These are phyloP conservation scores for Hyphodiscus sp. DNA, from an alignment of 2,329 filamentous ascomycete species.

Conservation along the genomic window DNA sequence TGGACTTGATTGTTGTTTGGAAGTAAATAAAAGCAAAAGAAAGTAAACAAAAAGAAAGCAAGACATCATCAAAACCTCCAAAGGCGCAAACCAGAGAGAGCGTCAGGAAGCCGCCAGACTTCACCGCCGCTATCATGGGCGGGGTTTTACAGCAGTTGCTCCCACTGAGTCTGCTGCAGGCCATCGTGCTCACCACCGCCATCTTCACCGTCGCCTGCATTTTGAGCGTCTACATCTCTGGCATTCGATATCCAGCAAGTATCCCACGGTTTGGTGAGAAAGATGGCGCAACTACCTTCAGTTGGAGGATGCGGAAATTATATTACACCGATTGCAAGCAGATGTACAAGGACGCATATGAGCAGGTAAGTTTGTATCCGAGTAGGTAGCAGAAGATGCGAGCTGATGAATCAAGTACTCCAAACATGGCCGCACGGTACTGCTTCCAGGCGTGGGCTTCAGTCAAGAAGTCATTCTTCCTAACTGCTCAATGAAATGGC, in stretches of 20 bases:
- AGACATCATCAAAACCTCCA: too few relatives aligned
- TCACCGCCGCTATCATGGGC: not conserved
- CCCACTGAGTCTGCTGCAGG: not conserved
- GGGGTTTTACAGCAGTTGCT: not conserved
- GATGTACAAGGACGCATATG: not conserved
- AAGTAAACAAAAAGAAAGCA: too few relatives aligned
- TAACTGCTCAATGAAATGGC: constrained; percentile 32
- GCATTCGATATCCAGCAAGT: not conserved
- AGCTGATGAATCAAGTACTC: constrained; percentile 28
- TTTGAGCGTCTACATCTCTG: not conserved
- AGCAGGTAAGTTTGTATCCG: not conserved
- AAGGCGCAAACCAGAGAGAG: too few relatives aligned
- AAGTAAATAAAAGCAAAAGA: too few relatives aligned
- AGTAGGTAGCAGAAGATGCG: too few relatives aligned
- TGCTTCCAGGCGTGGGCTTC: constrained; percentile 34
- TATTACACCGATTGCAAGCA: not conserved
- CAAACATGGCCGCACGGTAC: constrained; percentile 35
- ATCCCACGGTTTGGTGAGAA: not conserved
- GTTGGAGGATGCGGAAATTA: not conserved
- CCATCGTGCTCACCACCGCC: not conserved
- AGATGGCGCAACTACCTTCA: not conserved
- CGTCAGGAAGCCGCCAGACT: not conserved
- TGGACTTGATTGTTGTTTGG: too few relatives aligned
- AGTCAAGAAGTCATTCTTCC: constrained; percentile 36
- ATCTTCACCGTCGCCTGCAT: not conserved